Evolutionary conservation across 768 basidiomycete species (phyloP), one percentile per base, ranked within the genome.

Genomic region (Amylocystis lapponica): DNA sequence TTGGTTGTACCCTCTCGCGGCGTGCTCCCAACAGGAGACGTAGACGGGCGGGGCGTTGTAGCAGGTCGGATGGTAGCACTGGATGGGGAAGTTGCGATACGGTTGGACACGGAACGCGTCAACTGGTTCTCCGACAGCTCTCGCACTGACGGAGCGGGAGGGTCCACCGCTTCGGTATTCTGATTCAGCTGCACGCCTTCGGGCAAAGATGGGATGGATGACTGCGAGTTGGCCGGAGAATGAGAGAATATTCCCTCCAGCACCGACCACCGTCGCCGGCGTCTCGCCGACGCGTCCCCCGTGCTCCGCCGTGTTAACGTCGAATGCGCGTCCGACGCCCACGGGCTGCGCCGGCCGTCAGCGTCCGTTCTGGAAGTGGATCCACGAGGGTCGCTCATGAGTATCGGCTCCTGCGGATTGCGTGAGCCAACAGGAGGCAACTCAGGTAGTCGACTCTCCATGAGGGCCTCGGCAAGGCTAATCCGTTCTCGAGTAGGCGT

Each of bases 401-500:
- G 55, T 27, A 88, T 83, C 22, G 87, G 78, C 27, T 83, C 74
- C 56, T 89, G 86, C 9, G 78, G 70, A 38, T 65, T 79, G 40
- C 67, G 66, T 9, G 82, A 74, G 14, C 88, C 88, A 27, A 69
- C 66, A 14, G 87, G 87, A 13, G 88, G 85, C 12, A 86, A 57
- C 27, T 82, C 73, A 6, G 88, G 87, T 25, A 86, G 61, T 27
- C 88, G 80, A 51, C 87, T 89, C 66, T 92, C 88, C 41, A 85
- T 56, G 16, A 92, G 66, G 9, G 82, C 82, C 50, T 91, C 79
- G 0, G 74, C 80, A 31, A 92, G 72, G 21, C 79, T 82, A 27
- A 92, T 82, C 21, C 72, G 71, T 26, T 86, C 83, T 42, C 79
- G 60, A 30, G 56, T 61, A 0, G 63, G 58, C 12, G 57, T 59